Conservation (phyloP, 2,329 filamentous ascomycete genomes). For the Sporothrix curviconia region DNA sequence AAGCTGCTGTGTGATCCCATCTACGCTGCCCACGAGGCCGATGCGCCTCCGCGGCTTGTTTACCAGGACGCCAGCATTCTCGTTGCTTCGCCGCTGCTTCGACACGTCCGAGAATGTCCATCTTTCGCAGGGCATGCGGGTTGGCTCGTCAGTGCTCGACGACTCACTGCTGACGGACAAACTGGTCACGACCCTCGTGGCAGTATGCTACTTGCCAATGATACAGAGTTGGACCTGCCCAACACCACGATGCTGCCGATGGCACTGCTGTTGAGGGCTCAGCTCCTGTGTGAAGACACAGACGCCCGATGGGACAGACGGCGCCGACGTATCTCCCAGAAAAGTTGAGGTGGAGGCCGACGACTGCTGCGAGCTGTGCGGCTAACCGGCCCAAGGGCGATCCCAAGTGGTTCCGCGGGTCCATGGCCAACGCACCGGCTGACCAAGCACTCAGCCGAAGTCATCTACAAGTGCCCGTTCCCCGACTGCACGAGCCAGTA, state of each 20-base stretch:
- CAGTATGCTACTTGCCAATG: background rate
- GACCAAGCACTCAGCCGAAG: conserved; percentile 44
- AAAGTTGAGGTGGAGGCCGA: conserved; percentile 32
- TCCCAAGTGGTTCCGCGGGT: conserved; percentile 52
- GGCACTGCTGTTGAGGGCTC: background rate
- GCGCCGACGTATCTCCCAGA: background rate
- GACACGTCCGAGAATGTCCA: background rate
- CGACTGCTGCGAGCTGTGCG: conserved; percentile 45
- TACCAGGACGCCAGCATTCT: conserved; percentile 39
- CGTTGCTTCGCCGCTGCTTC: conserved; percentile 31
- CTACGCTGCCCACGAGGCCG: conserved; percentile 31
- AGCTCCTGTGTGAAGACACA: background rate
- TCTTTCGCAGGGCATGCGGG: conserved; percentile 1
- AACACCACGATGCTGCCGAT: too few species aligned
- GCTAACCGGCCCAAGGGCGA: conserved; percentile 50
- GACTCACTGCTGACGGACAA: background rate
- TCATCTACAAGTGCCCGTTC: conserved; percentile 47
- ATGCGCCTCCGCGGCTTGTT: conserved; percentile 28
- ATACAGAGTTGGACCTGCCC: too few species aligned
- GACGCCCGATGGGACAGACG: background rate
- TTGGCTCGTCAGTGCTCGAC: background rate
- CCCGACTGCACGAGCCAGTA: conserved; percentile 50
- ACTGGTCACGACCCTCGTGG: background rate
- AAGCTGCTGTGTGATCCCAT: conserved; percentile 38
- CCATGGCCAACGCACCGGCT: conserved; percentile 54